A percentile compares a stretch with the other conserved stretches of the same genome.
Conservation (phyloP, 2,329 filamentous ascomycete species). For the Cytospora piceae region DNA sequence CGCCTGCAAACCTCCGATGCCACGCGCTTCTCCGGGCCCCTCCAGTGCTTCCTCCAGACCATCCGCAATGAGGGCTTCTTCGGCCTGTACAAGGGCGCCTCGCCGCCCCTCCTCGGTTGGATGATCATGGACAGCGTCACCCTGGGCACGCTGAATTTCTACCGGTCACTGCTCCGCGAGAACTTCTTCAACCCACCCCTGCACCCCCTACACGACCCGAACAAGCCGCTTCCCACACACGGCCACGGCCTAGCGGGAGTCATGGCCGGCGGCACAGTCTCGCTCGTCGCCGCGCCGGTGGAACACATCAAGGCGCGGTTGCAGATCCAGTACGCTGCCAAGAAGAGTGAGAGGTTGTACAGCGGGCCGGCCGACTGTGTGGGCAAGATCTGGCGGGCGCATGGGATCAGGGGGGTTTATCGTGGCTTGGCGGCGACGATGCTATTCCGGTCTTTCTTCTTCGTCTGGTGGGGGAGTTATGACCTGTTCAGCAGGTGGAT, state of each 20-base stretch:
- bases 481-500: conserved; percentile 77
- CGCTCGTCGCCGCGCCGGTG: conserved; percentile 88
- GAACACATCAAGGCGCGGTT: conserved; percentile 90
- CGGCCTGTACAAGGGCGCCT: conserved; percentile 93
- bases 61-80: conserved; percentile 80
- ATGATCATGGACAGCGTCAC: conserved; percentile 92
- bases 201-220: conserved; percentile 39
- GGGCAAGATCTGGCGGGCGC: conserved; percentile 67
- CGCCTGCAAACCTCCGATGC: conserved; percentile 84
- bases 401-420: conserved; percentile 82
- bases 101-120: conserved; percentile 91
- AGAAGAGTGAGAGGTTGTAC: conserved; percentile 79
- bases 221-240: conserved; percentile 65
- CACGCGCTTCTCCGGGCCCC: conserved; percentile 79
- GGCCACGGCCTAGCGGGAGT: conserved; percentile 90
- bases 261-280: conserved; percentile 85
- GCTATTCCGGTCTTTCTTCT: conserved; percentile 91
- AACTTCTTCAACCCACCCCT: conserved; percentile 69
- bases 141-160: conserved; percentile 89
- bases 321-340: conserved; percentile 88
- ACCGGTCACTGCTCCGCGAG: conserved; percentile 81
- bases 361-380: conserved; percentile 85
- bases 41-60: conserved; percentile 85
- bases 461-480: conserved; percentile 98
- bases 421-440: conserved; percentile 84